Evolutionary conservation across 2,329 filamentous ascomycete species (phyloP).

Genomic region (Colletotrichum lini): DNA sequence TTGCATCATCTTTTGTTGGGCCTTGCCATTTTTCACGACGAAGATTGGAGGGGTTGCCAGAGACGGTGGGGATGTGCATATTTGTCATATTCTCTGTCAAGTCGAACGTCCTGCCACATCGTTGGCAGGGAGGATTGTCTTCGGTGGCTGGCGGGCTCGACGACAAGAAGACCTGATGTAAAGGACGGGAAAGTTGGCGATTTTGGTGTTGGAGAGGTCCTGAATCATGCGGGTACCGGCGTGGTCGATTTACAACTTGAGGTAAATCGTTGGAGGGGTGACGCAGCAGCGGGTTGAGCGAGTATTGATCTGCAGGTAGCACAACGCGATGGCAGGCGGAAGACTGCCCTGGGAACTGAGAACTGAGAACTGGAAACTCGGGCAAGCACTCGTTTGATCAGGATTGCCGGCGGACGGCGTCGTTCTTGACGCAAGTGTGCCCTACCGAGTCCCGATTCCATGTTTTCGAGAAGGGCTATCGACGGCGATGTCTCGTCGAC

Average conservation of each 20-base stretch:
- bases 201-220: background rate
- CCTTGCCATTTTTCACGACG: background rate
- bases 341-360: background rate
- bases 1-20: slow-evolving; percentile 5
- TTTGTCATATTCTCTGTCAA: slow-evolving; percentile 25
- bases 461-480: background rate
- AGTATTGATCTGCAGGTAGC: slow-evolving; percentile 19
- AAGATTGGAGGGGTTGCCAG: slow-evolving; percentile 21
- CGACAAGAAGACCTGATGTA: background rate
- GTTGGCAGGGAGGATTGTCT: slow-evolving; percentile 9
- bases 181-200: background rate
- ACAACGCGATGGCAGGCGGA: slow-evolving; percentile 6
- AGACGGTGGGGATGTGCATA: slow-evolving; percentile 14
- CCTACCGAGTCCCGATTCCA: background rate
- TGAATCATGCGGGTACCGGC: background rate
- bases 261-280: background rate
- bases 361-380: slow-evolving; percentile 11
- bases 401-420: slow-evolving; percentile 9
- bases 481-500: background rate
- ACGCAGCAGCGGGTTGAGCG: slow-evolving; percentile 2
- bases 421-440: slow-evolving; percentile 6
- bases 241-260: background rate
- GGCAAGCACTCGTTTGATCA: slow-evolving; percentile 14
- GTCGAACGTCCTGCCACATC: slow-evolving; percentile 14
- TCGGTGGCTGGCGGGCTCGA: slow-evolving; percentile 1